Base-by-base conservation (phyloP, 2,329 filamentous ascomycete genomes). In the Botrytis tulipae region DNA sequence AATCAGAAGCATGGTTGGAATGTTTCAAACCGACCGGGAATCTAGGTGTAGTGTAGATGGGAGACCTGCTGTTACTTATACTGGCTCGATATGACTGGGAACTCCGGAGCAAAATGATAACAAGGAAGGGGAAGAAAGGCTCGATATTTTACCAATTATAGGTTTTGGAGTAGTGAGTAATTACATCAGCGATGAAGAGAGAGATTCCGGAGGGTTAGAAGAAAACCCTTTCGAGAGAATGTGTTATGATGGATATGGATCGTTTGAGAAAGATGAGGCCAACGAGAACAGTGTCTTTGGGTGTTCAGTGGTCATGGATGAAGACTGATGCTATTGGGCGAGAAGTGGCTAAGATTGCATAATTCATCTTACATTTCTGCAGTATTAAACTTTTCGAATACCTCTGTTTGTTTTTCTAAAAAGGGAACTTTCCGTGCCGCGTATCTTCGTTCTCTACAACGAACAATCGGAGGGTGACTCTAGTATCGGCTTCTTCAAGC, bases 121-220 rank as follows among this genome's bases (percentile, higher is more conserved):
- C n/a, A 20, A 20, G 54, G 3, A 59, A 3, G 54, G 6, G 14
- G 29, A 1, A 10, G 54, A 59, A 59, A 59, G 18, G 9, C 57
- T 60, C 1, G 29, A 60, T 35, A 7, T 22, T 37, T 5, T 37
- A 25, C 59, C 32, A 22, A 2, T 37, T 3, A 14, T 60, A 35
- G 32, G 59, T 25, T 60, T 60, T 14, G 59, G 29, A 0, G 9
- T 60, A 6, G 32, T 60, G 9, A 37, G 32, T 25, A 60, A 25
- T 37, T 60, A 35, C 20, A 20, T 22, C 20, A 32, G 10, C 25
- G 57, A 1, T 20, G 32, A 37, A 35, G 18, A 35, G 1, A 12
- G 9, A 6, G 32, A 25, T 1, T 0, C 0, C 4, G 1, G 3
- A 2, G 8, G 32, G 3, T 37, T 60, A 1, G 57, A 60, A 22